Base-by-base conservation (phyloP, 139 green algal species). In the Chlamydomonas eustigma region DNA sequence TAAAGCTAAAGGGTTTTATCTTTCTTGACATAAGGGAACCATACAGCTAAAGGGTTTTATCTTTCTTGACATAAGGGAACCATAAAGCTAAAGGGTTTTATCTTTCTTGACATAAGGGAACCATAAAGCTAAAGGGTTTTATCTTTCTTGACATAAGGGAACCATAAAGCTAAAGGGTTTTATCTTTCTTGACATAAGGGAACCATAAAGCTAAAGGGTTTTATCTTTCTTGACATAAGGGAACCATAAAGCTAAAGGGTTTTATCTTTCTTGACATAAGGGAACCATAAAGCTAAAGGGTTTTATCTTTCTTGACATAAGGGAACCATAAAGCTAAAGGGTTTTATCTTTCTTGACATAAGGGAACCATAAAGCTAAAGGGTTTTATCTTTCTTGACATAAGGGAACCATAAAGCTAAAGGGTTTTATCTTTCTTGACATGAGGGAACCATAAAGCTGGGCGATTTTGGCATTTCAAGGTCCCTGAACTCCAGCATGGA, bases 331-430 rank as follows among this genome's bases (percentile, higher is more conserved):
- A 39, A 73, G 65, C 65, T 50, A 34, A 34, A 4, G 31, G 30
- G 33, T 50, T 39, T 31, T 3, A 73, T 32, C 39, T 28, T 24
- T 70, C 44, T n/a, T n/a, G n/a, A n/a, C 12, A 58, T 58, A 74
- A 84, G 3, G 84, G 84, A 8, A 78, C 66, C 50, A 75, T 87
- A 18, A 85, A 87, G 44, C 78, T 92, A 38, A 85, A 83, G 1
- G 87, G 90, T 68, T 90, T 92, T 75, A 85, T 85, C 51, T 83
- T 90, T 33, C n/a, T n/a, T n/a, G n/a, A n/a, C n/a, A 58, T 58
- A 12, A 58, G 24, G 58, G 58, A 8, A 37, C 58, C 28, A 73
- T 39, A 4, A 39, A 73, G 65, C 65, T 50, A 34, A 34, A 4
- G 31, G 30, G 33, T 50, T 39, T 31, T 3, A 73, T 32, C 39